These are phyloP conservation scores for Fragaria iinumae DNA, from an alignment of 306 rosid species.

Conservation along the genomic window DNA sequence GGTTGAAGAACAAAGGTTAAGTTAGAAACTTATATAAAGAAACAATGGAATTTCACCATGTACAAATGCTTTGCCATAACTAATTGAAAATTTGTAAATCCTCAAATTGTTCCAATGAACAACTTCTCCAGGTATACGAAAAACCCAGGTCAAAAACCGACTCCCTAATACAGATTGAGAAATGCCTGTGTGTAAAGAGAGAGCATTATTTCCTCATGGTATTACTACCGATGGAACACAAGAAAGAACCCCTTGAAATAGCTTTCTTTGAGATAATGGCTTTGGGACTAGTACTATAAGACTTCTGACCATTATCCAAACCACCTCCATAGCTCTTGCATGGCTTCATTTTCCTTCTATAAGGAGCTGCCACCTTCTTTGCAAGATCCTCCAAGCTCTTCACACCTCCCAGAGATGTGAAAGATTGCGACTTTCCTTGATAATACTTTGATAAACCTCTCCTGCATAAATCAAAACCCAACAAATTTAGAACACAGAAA, in stretches of 20 bases:
- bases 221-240: constrained; percentile 23
- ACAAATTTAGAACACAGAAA: not conserved
- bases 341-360: constrained; percentile 56
- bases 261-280: constrained; percentile 70
- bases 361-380: constrained; percentile 46
- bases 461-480: constrained; percentile 45
- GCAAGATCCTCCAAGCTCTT: constrained; percentile 71
- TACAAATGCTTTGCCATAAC: constrained; percentile 4
- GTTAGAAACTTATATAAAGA: not conserved
- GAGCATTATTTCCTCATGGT: constrained; percentile 27
- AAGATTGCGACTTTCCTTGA: constrained; percentile 80
- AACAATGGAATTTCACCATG: not conserved
- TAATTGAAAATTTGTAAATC: not conserved
- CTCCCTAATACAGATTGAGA: not conserved
- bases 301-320: constrained; percentile 48
- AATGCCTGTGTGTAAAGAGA: constrained; percentile 20
- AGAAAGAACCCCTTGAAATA: constrained; percentile 40
- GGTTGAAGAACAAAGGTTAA: not conserved
- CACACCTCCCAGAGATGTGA: constrained; percentile 62
- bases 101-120: not conserved
- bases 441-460: constrained; percentile 80
- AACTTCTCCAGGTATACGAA: not conserved
- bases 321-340: constrained; percentile 72
- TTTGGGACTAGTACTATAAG: constrained; percentile 51
- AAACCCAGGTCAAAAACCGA: not conserved